Conservation (phyloP, 148 eudicot species). For the Fagopyrum homotropicum region DNA sequence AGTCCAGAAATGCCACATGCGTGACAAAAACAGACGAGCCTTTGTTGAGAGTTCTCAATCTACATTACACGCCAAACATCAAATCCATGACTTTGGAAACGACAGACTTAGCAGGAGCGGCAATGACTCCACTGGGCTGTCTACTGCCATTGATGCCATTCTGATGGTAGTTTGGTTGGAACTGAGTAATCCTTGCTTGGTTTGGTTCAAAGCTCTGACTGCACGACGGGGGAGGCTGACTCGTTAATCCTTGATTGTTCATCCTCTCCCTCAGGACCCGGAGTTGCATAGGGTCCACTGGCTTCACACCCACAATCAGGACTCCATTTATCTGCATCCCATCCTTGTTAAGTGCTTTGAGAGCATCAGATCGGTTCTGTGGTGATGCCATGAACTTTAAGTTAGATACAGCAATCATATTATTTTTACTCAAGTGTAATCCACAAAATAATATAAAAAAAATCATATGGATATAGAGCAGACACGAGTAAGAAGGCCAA, state of each 20-base stretch:
- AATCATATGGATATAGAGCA: neutral
- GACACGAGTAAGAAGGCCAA: neutral
- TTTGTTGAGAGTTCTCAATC: neutral
- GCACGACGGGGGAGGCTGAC: slow-evolving; percentile 46
- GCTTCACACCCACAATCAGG: slow-evolving; percentile 86
- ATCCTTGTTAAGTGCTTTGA: slow-evolving; percentile 78
- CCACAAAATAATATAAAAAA: neutral
- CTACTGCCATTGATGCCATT: slow-evolving; percentile 44
- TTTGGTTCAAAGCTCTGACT: slow-evolving; percentile 35
- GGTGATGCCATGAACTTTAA: neutral
- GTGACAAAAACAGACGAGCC: neutral
- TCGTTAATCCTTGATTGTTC: slow-evolving; percentile 77
- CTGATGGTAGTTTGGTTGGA: slow-evolving; percentile 42
- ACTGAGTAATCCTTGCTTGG: slow-evolving; percentile 23
- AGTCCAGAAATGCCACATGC: neutral
- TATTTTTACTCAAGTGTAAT: neutral
- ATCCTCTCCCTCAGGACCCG: slow-evolving; percentile 63
- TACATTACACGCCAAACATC: slow-evolving; percentile 74
- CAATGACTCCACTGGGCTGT: slow-evolving; percentile 64
- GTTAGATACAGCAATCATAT: neutral
- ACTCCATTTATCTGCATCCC: slow-evolving; percentile 80
- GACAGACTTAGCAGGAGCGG: slow-evolving; percentile 74
- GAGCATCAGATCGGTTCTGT: slow-evolving; percentile 85
- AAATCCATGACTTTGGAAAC: slow-evolving; percentile 69
- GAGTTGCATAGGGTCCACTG: slow-evolving; percentile 68